These are phyloP conservation scores for Candida koratica DNA, from an alignment of 805 yeast genomes.

Conservation along the genomic window DNA sequence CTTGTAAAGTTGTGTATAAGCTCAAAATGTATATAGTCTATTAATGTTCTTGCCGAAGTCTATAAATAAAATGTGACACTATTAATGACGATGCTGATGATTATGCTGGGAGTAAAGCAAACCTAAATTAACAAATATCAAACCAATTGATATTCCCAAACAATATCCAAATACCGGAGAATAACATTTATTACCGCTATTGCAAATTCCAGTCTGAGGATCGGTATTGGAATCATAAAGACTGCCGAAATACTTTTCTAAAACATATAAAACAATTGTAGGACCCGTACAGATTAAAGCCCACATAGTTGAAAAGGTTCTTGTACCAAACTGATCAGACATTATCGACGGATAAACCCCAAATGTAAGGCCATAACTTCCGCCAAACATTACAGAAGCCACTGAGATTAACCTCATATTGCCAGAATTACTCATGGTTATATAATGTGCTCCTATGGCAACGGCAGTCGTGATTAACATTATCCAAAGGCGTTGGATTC, in stretches of 20 bases:
- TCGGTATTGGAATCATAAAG: slow-evolving; percentile 46
- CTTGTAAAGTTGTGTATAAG: too few relatives aligned
- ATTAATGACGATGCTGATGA: slow-evolving; percentile 1
- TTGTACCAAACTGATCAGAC: slow-evolving; percentile 69
- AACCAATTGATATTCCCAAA: slow-evolving; percentile 24
- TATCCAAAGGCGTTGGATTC: slow-evolving; percentile 65
- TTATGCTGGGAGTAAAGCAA: slow-evolving; percentile 27
- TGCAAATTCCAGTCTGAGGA: slow-evolving; percentile 38
- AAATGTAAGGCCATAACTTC: slow-evolving; percentile 65
- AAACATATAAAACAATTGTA: slow-evolving; percentile 46
- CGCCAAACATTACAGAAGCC: slow-evolving; percentile 56
- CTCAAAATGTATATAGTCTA: too few relatives aligned
- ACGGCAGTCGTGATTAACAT: slow-evolving; percentile 42
- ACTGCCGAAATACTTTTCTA: slow-evolving; percentile 54
- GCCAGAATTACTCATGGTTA: slow-evolving; percentile 25
- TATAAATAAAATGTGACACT: too few relatives aligned
- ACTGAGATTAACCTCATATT: slow-evolving; percentile 36
- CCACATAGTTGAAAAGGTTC: slow-evolving; percentile 70
- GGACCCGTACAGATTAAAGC: slow-evolving; percentile 74
- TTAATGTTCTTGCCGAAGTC: too few relatives aligned
- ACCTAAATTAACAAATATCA: slow-evolving; percentile 20
- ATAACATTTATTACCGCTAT: slow-evolving; percentile 36
- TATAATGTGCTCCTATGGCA: slow-evolving; percentile 35
- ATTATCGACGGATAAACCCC: slow-evolving; percentile 74
- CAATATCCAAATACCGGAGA: slow-evolving; percentile 34